Conservation (phyloP, 1,284 basidiomycete genomes). For the Afroboletus lepidellus region DNA sequence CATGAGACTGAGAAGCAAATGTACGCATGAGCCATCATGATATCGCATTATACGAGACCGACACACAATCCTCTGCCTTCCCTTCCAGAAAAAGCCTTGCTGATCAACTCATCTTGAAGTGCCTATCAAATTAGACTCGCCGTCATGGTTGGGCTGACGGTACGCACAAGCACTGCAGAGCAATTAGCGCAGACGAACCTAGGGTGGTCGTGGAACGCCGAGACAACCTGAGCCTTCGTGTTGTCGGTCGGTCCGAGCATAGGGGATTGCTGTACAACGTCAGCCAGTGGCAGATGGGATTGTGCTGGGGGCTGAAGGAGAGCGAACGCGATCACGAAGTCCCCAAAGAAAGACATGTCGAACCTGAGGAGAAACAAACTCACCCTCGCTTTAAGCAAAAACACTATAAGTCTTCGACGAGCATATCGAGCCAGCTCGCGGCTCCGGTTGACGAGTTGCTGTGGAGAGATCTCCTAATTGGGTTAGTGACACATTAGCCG, state of each 20-base stretch:
- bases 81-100: constrained; percentile 81
- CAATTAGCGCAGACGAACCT: constrained; percentile 65
- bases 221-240: constrained; percentile 51
- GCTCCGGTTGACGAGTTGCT: not conserved
- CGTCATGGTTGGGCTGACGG: not conserved
- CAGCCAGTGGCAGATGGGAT: not conserved
- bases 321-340: constrained; percentile 20
- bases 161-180: constrained; percentile 61
- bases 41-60: not conserved
- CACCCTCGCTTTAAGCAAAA: constrained; percentile 1
- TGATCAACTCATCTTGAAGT: constrained; percentile 84
- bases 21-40: not conserved
- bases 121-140: constrained; percentile 41
- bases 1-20: constrained; percentile 55
- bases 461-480: constrained; percentile 12
- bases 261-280: not conserved
- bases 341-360: constrained; percentile 24
- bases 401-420: not conserved
- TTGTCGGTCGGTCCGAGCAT: constrained; percentile 36
- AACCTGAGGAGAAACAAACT: constrained; percentile 1
- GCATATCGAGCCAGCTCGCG: not conserved
- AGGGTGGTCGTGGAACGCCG: constrained; percentile 57
- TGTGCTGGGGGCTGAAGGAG: constrained; percentile 5
- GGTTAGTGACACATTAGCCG: not conserved
- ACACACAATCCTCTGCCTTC: constrained; percentile 81